Evolutionary conservation across 176 grass and related monocot species (phyloP).

Genomic region (Raddia distichophylla): DNA sequence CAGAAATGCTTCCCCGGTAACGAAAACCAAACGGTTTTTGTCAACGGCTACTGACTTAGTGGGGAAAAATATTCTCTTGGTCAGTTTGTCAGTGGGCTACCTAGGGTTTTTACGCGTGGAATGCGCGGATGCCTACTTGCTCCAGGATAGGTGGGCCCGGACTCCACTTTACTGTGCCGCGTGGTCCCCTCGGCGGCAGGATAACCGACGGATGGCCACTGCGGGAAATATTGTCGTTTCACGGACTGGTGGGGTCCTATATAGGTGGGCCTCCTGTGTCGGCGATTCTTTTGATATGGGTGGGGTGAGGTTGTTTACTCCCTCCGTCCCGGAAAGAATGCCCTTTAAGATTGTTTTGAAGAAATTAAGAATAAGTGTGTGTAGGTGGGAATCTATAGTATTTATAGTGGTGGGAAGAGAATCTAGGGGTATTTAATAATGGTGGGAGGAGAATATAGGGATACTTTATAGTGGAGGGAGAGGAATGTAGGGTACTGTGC

Average conservation of each 20-base stretch:
- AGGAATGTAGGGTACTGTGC: too few species aligned
- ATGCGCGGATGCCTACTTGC: neutral
- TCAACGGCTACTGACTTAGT: neutral
- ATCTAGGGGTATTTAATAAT: too few species aligned
- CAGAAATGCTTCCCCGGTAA: neutral
- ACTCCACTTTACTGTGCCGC: neutral
- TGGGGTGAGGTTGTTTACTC: neutral
- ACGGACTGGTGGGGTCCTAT: neutral
- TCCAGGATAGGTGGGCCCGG: neutral
- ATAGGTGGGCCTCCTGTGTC: fast-evolving
- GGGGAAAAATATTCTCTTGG: fast-evolving
- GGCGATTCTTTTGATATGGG: neutral
- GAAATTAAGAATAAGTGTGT: too few species aligned
- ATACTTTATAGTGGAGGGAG: too few species aligned
- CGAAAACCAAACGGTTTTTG: neutral
- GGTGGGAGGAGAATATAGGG: too few species aligned
- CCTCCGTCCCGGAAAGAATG: too few species aligned
- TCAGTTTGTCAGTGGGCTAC: neutral
- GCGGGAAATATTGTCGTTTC: neutral
- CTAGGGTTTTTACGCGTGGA: neutral
- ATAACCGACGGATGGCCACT: neutral
- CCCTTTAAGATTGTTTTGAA: too few species aligned
- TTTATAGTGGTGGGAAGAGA: too few species aligned
- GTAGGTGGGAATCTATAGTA: too few species aligned
- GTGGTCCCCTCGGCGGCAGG: slow-evolving; percentile 8